Percentiles rank a stretch among this genome's conserved stretches.
Conservation (phyloP, 129 eudicot species). For the Scalesia atractyloides region DNA sequence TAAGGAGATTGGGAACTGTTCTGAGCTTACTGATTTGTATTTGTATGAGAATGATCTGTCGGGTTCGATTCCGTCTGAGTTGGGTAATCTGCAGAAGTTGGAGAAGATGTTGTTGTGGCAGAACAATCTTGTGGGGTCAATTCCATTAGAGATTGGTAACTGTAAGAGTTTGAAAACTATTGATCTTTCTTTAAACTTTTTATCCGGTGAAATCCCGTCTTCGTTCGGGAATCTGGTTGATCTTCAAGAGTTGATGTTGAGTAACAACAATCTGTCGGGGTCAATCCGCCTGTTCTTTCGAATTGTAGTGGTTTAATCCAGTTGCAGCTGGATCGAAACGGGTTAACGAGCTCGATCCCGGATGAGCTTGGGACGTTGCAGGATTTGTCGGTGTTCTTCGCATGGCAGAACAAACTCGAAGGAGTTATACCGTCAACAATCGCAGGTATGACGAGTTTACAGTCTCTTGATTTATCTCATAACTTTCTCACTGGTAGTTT, state of each 20-base stretch:
- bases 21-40: slow-evolving; percentile 66
- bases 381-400: slow-evolving; percentile 65
- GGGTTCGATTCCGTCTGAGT: slow-evolving; percentile 64
- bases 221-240: slow-evolving; percentile 57
- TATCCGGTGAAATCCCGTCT: slow-evolving; percentile 62
- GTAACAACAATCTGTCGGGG: slow-evolving; percentile 78
- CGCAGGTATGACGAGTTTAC: slow-evolving; percentile 63
- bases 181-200: slow-evolving; percentile 64
- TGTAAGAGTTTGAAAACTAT: slow-evolving; percentile 50
- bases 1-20: slow-evolving; percentile 66
- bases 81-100: slow-evolving; percentile 65
- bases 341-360: slow-evolving; percentile 62
- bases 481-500: slow-evolving; percentile 64
- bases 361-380: slow-evolving; percentile 55
- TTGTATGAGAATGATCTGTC: slow-evolving; percentile 69
- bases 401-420: slow-evolving; percentile 82
- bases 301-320: slow-evolving; percentile 58
- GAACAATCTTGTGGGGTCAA: slow-evolving; percentile 62
- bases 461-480: slow-evolving; percentile 71
- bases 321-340: slow-evolving; percentile 65
- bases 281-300: slow-evolving; percentile 62
- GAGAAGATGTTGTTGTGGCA: slow-evolving; percentile 78
- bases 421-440: slow-evolving; percentile 61
- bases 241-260: slow-evolving; percentile 77
- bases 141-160: slow-evolving; percentile 69